Evolutionary conservation across 768 basidiomycete species (phyloP).

Genomic region (Macrocybe gigantea): DNA sequence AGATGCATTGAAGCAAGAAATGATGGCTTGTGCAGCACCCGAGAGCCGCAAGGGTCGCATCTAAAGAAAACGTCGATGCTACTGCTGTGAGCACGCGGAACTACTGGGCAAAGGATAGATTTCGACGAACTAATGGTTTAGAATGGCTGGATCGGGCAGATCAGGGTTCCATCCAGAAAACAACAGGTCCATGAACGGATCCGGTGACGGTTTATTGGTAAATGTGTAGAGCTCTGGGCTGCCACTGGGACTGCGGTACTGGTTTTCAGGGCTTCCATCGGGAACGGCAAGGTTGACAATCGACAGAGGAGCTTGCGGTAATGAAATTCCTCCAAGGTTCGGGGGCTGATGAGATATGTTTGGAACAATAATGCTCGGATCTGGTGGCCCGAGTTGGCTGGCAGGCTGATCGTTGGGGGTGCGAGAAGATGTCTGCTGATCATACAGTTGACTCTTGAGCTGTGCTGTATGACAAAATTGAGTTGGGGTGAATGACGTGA

Average conservation of each 20-base stretch:
- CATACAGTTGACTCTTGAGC: constrained; percentile 57
- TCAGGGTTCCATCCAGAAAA: constrained; percentile 84
- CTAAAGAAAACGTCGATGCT: constrained; percentile 88
- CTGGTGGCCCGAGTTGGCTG: constrained; percentile 7
- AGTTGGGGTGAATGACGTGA: not conserved
- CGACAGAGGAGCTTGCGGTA: constrained; percentile 39
- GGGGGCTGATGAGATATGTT: constrained; percentile 15
- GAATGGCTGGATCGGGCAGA: constrained; percentile 65
- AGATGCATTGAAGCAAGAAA: constrained; percentile 77
- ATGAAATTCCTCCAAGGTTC: constrained; percentile 30
- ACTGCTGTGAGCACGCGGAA: not conserved
- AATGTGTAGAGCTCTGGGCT: constrained; percentile 44
- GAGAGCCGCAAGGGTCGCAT: constrained; percentile 81
- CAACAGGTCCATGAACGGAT: constrained; percentile 60
- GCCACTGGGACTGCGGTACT: constrained; percentile 37
- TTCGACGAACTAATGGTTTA: constrained; percentile 69
- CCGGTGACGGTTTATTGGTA: constrained; percentile 33
- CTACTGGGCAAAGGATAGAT: constrained; percentile 2
- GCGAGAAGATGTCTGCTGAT: constrained; percentile 37
- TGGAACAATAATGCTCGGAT: too few relatives aligned
- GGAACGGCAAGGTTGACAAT: constrained; percentile 34
- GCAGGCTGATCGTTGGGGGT: constrained; percentile 29
- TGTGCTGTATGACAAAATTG: constrained; percentile 35
- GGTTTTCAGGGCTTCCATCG: constrained; percentile 26
- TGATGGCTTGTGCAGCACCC: constrained; percentile 75